Conservation (phyloP, 257 asterid genomes). For the Mitragyna speciosa region DNA sequence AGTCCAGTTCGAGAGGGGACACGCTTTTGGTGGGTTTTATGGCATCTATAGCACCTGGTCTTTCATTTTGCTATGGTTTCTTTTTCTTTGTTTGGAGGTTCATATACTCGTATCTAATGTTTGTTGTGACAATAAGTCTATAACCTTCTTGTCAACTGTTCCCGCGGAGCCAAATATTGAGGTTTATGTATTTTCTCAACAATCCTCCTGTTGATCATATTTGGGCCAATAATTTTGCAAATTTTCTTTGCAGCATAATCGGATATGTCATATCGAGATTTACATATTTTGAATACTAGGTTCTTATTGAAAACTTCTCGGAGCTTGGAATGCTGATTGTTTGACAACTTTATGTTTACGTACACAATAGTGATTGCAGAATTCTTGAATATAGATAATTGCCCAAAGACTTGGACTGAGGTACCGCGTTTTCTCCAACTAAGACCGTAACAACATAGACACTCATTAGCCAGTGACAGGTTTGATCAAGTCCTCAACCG, state of each 20-base stretch:
- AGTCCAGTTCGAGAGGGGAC: constrained; percentile 70
- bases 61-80: neutral
- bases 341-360: neutral
- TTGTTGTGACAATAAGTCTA: constrained; percentile 8
- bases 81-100: neutral
- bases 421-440: no score
- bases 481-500: neutral
- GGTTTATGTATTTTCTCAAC: constrained; percentile 21
- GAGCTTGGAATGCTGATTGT: no score
- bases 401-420: no score
- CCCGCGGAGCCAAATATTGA: neutral
- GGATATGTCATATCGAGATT: neutral
- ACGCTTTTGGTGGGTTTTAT: constrained; percentile 19
- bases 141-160: neutral
- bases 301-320: neutral
- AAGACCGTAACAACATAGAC: neutral
- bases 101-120: neutral
- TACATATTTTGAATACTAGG: neutral
- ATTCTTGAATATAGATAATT: no score
- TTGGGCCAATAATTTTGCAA: neutral
- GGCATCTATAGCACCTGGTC: neutral
- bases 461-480: neutral
- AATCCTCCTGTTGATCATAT: constrained; percentile 9
- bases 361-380: no score
- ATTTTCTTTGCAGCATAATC: neutral